phyloP scores from a whole-genome alignment of 2,329 filamentous ascomycete species.

The Aaosphaeria pasadenensis region DNA sequence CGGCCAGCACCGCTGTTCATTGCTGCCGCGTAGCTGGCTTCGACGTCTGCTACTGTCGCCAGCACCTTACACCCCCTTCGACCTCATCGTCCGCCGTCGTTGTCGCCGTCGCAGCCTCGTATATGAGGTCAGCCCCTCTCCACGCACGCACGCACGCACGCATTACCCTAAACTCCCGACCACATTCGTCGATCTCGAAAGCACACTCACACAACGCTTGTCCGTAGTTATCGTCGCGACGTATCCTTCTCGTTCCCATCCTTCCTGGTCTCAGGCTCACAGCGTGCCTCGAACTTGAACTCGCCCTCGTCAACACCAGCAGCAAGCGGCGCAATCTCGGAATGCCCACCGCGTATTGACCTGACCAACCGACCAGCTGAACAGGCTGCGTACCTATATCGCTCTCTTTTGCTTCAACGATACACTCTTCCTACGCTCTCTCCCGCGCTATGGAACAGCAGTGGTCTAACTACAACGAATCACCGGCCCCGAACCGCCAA shows the following conservation, averaged over 20 bases:
- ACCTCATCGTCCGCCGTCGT: too few relatives aligned
- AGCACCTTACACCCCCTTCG: too few relatives aligned
- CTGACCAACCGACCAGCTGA: slow-evolving; percentile 35
- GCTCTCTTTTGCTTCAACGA: slow-evolving; percentile 1
- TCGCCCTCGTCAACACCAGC: slow-evolving; percentile 6
- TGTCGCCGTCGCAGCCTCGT: too few relatives aligned
- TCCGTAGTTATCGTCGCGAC: too few relatives aligned
- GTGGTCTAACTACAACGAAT: slow-evolving; percentile 39
- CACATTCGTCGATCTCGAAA: too few relatives aligned
- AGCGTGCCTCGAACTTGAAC: slow-evolving; percentile 4
- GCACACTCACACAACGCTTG: too few relatives aligned
- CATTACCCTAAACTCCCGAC: too few relatives aligned
- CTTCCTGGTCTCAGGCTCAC: background rate
- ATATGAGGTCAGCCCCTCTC: too few relatives aligned
- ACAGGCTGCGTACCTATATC: slow-evolving; percentile 22
- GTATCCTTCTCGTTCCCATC: slow-evolving; percentile 1
- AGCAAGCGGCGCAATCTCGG: slow-evolving; percentile 23
- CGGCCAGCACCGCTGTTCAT: too few relatives aligned
- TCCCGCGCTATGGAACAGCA: slow-evolving; percentile 28
- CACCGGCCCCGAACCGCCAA: slow-evolving; percentile 30
- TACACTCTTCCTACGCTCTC: slow-evolving; percentile 6
- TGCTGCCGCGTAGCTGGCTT: too few relatives aligned
- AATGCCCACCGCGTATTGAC: slow-evolving; percentile 30
- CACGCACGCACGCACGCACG: too few relatives aligned
- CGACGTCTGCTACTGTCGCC: too few relatives aligned